phyloP scores from a whole-genome alignment of 352 stramenopile genomes.

The Phytophthora lateralis region DNA sequence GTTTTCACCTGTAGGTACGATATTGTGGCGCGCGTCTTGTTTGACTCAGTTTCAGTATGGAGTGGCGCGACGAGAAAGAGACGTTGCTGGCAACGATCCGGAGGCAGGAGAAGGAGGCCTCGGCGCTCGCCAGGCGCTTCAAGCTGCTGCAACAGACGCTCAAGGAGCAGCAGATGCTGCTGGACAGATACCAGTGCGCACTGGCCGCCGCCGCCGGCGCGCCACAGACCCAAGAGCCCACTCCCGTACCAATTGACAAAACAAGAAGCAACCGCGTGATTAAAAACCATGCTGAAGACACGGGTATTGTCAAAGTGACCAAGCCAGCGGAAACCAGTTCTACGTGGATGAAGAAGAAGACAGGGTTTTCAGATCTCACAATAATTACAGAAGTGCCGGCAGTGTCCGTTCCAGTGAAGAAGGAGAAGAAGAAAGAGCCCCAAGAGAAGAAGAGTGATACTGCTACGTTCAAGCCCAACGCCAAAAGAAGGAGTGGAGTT shows the following conservation, averaged over 20 bases:
- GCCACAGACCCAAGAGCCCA: background rate
- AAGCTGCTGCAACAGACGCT: constrained; percentile 68
- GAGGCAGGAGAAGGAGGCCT: constrained; percentile 45
- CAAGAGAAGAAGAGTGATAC: constrained; percentile 7
- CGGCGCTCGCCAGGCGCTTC: constrained; percentile 54
- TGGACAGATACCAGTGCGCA: constrained; percentile 69
- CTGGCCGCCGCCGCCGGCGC: constrained; percentile 21
- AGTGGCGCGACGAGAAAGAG: constrained; percentile 54
- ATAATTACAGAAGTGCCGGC: constrained; percentile 2
- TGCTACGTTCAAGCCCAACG: constrained; percentile 4
- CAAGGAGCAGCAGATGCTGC: constrained; percentile 68
- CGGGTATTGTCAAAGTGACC: constrained; percentile 2
- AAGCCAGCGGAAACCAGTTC: constrained; percentile 1
- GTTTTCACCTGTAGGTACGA: constrained; percentile 9
- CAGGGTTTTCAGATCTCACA: background rate
- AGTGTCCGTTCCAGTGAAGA: constrained; percentile 1
- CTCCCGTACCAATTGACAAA: constrained; percentile 10
- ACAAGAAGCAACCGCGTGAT: constrained; percentile 5
- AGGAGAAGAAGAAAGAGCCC: constrained; percentile 2
- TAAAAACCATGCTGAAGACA: background rate
- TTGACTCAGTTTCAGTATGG: constrained; percentile 29
- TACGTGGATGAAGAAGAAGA: constrained; percentile 30
- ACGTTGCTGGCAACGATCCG: constrained; percentile 53
- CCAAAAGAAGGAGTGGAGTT: constrained; percentile 16
- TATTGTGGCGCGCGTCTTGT: constrained; percentile 16